phyloP scores from a whole-genome alignment of 352 stramenopile species.

The Phytophthora pisi region DNA sequence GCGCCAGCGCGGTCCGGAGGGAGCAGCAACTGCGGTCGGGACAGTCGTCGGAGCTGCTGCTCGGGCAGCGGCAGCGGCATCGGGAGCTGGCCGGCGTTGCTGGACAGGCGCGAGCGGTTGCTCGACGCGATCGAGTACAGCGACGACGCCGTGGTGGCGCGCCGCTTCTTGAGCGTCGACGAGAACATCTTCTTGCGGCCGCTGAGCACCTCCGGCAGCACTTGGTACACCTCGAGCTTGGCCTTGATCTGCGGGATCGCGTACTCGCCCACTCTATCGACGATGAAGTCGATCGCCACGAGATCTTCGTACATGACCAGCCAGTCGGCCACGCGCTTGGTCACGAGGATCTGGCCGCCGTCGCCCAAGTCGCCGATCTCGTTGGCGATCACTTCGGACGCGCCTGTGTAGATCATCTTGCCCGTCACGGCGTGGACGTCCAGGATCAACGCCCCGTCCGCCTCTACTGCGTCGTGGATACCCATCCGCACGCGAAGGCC shows the following conservation, averaged over 20 bases:
- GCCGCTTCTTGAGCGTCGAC: slow-evolving; percentile 46
- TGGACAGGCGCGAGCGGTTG: slow-evolving; percentile 44
- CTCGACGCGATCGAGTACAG: slow-evolving; percentile 50
- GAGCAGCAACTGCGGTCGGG: slow-evolving; percentile 27
- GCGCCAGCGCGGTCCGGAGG: slow-evolving; percentile 5
- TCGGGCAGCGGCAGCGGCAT: slow-evolving; percentile 31
- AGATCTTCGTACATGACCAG: slow-evolving; percentile 54
- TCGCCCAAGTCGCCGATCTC: slow-evolving; percentile 62
- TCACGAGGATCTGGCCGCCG: slow-evolving; percentile 63
- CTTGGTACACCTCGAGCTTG: slow-evolving; percentile 57
- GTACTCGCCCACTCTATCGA: slow-evolving; percentile 54
- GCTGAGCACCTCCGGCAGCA: slow-evolving; percentile 47
- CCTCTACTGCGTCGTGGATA: slow-evolving; percentile 56
- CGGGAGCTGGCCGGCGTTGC: slow-evolving; percentile 33
- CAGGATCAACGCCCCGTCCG: slow-evolving; percentile 49
- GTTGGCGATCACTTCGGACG: slow-evolving; percentile 58
- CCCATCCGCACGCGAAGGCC: slow-evolving; percentile 66
- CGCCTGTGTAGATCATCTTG: slow-evolving; percentile 66
- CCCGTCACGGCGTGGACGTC: slow-evolving; percentile 58
- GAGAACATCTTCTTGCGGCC: slow-evolving; percentile 57
- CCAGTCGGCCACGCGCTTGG: slow-evolving; percentile 57
- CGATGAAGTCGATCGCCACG: slow-evolving; percentile 48
- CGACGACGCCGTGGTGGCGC: slow-evolving; percentile 43
- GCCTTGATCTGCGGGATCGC: slow-evolving; percentile 49
- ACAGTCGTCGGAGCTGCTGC: slow-evolving; percentile 32